Evolutionary conservation across 73 alveolate species (phyloP).

Genomic region (Urostyla sp.): DNA sequence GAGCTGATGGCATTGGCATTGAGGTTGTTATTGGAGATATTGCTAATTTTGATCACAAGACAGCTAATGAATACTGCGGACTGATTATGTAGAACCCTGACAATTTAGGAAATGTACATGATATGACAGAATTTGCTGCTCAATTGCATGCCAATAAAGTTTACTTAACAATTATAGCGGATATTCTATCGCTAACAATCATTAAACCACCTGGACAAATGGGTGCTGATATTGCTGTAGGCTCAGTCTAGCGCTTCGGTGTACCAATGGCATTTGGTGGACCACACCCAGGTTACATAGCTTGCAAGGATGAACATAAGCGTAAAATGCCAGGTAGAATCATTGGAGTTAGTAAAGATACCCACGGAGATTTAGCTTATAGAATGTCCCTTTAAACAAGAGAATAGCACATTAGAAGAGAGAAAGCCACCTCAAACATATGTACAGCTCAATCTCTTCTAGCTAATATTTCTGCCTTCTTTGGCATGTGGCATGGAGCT

Average conservation of each 20-base stretch:
- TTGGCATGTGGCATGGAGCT: slow-evolving; percentile 85
- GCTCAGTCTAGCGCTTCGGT: slow-evolving; percentile 93
- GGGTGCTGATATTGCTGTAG: slow-evolving; percentile 95
- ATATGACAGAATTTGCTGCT: slow-evolving; percentile 65
- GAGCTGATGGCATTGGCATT: slow-evolving; percentile 87
- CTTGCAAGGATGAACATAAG: slow-evolving; percentile 81
- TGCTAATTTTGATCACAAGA: slow-evolving; percentile 55
- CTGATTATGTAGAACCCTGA: slow-evolving; percentile 80
- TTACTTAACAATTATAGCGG: slow-evolving; percentile 66
- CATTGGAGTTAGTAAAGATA: slow-evolving; percentile 90
- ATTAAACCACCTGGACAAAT: slow-evolving; percentile 86
- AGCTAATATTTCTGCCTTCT: slow-evolving; percentile 94
- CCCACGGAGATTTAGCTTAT: slow-evolving; percentile 78
- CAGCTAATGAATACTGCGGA: slow-evolving; percentile 75
- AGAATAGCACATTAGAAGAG: slow-evolving; percentile 96
- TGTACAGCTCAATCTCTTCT: slow-evolving; percentile 96
- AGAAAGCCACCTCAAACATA: slow-evolving; percentile 92
- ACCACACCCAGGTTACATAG: slow-evolving; percentile 96
- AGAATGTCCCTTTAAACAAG: slow-evolving; percentile 97
- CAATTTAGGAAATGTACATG: slow-evolving; percentile 73
- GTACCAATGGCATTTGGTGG: slow-evolving; percentile 98
- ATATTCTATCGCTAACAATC: slow-evolving; percentile 64
- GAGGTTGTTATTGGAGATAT: slow-evolving; percentile 72
- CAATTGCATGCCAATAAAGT: slow-evolving; percentile 54
- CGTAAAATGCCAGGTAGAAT: slow-evolving; percentile 96